Evolutionary conservation across 129 eudicot genomes (phyloP).

Genomic region (Tagetes patula): DNA sequence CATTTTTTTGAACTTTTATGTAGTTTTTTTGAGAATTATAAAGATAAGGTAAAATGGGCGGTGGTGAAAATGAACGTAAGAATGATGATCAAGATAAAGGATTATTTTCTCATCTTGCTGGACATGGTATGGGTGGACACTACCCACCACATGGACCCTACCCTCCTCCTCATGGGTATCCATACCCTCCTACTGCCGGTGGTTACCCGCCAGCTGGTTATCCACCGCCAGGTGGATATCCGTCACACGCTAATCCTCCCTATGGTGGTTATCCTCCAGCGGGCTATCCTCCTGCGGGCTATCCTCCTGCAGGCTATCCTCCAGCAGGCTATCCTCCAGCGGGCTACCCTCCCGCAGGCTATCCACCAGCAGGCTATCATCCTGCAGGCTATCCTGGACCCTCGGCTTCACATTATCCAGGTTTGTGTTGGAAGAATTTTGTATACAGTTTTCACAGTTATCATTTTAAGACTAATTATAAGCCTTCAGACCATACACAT

Average conservation of each 20-base stretch:
- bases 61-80: slow-evolving; percentile 41
- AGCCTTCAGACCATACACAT: not conserved
- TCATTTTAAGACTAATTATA: not conserved
- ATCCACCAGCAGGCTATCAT: slow-evolving; percentile 49
- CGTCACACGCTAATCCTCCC: slow-evolving; percentile 40
- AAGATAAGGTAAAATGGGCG: slow-evolving; percentile 56
- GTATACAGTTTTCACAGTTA: not conserved
- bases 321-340: slow-evolving; percentile 46
- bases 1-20: slow-evolving; percentile 12
- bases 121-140: slow-evolving; percentile 53
- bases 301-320: slow-evolving; percentile 50
- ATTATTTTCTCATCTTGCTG: slow-evolving; percentile 54
- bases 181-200: slow-evolving; percentile 46
- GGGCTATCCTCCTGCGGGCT: slow-evolving; percentile 47
- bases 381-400: slow-evolving; percentile 55
- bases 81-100: slow-evolving; percentile 55
- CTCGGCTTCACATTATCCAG: slow-evolving; percentile 53
- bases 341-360: slow-evolving; percentile 42
- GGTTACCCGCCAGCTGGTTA: slow-evolving; percentile 36
- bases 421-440: slow-evolving; percentile 14
- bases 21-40: slow-evolving; percentile 26
- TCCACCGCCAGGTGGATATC: slow-evolving; percentile 41
- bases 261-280: slow-evolving; percentile 46
- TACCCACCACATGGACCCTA: slow-evolving; percentile 45
- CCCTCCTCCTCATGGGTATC: slow-evolving; percentile 39